Conservation (phyloP, 306 rosid species). For the Pterocarpus santalinus region DNA sequence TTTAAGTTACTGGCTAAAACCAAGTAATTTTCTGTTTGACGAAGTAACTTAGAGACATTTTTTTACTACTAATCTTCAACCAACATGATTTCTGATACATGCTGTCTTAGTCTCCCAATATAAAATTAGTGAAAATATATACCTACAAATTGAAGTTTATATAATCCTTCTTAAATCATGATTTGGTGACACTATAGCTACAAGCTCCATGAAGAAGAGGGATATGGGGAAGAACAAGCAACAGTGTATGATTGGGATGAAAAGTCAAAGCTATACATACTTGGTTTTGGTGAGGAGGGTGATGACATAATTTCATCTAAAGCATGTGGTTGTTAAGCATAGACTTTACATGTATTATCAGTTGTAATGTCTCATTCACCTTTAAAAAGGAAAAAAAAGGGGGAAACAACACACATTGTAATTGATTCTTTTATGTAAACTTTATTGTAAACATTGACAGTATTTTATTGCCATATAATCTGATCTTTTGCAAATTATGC, state of each 20-base stretch:
- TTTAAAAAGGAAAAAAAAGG: slow-evolving; percentile 44
- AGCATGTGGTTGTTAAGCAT: slow-evolving; percentile 65
- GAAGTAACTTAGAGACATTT: background rate
- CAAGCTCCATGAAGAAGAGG: background rate
- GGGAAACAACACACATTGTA: slow-evolving; percentile 46
- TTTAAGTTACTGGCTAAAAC: background rate
- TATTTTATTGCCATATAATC: slow-evolving; percentile 52
- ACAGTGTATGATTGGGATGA: slow-evolving; percentile 24
- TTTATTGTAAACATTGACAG: slow-evolving; percentile 47
- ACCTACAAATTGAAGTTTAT: slow-evolving; percentile 4
- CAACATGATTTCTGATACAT: background rate
- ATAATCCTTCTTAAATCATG: slow-evolving; percentile 4
- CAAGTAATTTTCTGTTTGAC: background rate
- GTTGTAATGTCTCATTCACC: slow-evolving; percentile 63
- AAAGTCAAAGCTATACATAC: slow-evolving; percentile 49
- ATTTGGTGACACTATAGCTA: slow-evolving; percentile 23
- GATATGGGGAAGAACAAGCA: background rate
- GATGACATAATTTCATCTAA: slow-evolving; percentile 59
- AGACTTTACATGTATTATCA: slow-evolving; percentile 59
- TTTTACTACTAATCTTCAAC: background rate
- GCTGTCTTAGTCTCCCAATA: background rate
- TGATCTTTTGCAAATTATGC: slow-evolving; percentile 52
- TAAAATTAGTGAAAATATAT: background rate
- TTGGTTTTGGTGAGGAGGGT: slow-evolving; percentile 52
- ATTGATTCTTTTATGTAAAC: slow-evolving; percentile 53